A percentile compares a stretch with the other conserved stretches of the same genome.
phyloP scores from a whole-genome alignment of 2,329 filamentous ascomycete genomes.

The Nemania sp. region DNA sequence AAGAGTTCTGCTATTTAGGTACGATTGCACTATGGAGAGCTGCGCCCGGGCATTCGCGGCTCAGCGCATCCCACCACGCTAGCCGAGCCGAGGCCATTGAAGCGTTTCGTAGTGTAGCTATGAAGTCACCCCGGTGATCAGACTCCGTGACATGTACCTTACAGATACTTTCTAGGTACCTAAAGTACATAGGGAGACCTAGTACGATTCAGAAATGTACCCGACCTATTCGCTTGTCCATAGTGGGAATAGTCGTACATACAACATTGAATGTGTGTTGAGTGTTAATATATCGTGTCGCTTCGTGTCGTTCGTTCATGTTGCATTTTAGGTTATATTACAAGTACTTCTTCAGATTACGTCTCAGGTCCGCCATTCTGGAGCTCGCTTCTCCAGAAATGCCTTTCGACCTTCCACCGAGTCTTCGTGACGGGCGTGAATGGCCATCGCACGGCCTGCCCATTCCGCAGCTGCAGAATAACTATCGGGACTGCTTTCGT shows the following conservation, averaged over 20 bases:
- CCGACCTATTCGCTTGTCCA: too few relatives aligned
- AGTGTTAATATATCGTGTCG: too few relatives aligned
- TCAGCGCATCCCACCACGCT: slow-evolving; percentile 7
- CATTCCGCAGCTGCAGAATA: neutral
- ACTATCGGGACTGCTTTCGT: neutral
- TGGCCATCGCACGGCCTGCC: neutral
- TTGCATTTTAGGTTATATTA: too few relatives aligned
- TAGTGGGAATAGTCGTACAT: too few relatives aligned
- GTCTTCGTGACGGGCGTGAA: neutral
- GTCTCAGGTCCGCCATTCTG: slow-evolving; percentile 2
- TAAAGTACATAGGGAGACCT: neutral
- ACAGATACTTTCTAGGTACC: neutral
- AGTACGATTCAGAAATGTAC: too few relatives aligned
- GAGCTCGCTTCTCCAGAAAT: slow-evolving; percentile 10
- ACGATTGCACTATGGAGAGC: neutral
- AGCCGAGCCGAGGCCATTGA: too few relatives aligned
- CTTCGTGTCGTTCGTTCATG: too few relatives aligned
- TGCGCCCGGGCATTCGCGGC: slow-evolving; percentile 27
- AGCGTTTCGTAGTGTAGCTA: neutral
- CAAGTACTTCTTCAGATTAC: too few relatives aligned
- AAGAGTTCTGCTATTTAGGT: neutral
- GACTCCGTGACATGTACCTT: too few relatives aligned
- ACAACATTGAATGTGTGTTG: too few relatives aligned
- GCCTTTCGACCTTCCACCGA: slow-evolving; percentile 1
- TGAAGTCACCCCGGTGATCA: slow-evolving; percentile 14